These are phyloP conservation scores for Terana coerulea DNA, from an alignment of 768 basidiomycete genomes.

Conservation along the genomic window DNA sequence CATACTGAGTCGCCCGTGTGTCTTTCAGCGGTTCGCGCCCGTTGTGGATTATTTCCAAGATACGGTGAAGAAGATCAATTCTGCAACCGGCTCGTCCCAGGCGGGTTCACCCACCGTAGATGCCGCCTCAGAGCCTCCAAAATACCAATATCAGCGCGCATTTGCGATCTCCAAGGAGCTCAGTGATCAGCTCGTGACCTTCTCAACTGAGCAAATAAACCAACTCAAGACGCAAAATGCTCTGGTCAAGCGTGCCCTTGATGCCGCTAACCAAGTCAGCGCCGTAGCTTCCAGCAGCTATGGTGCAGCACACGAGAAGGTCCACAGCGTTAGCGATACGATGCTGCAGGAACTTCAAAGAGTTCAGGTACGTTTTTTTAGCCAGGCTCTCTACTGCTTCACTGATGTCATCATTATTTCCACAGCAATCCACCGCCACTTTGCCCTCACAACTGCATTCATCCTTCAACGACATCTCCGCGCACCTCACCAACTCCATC, in stretches of 20 bases:
- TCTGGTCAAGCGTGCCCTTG: slow-evolving; percentile 68
- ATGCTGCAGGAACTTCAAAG: slow-evolving; percentile 68
- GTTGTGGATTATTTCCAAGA: slow-evolving; percentile 69
- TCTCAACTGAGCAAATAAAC: slow-evolving; percentile 69
- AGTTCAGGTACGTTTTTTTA: slow-evolving; percentile 34
- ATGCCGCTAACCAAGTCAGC: slow-evolving; percentile 62
- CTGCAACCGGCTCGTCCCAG: slow-evolving; percentile 41
- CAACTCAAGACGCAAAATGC: slow-evolving; percentile 63
- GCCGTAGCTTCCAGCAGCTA: slow-evolving; percentile 56
- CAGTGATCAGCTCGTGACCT: slow-evolving; percentile 56
- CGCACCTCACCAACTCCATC: slow-evolving; percentile 49
- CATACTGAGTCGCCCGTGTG: slow-evolving; percentile 15
- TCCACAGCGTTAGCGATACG: slow-evolving; percentile 57
- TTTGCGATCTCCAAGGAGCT: slow-evolving; percentile 61
- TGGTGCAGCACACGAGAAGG: slow-evolving; percentile 48
- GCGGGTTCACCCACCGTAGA: slow-evolving; percentile 37
- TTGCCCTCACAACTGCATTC: slow-evolving; percentile 52
- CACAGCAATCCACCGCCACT: slow-evolving; percentile 49
- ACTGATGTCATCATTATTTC: neutral
- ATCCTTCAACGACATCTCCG: slow-evolving; percentile 55
- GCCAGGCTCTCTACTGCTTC: slow-evolving; percentile 1
- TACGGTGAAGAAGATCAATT: slow-evolving; percentile 38
- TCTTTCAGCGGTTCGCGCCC: slow-evolving; percentile 60
- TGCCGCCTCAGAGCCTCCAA: slow-evolving; percentile 44
- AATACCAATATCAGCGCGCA: slow-evolving; percentile 79